Evolutionary conservation across 345 rosid genomes (phyloP), one percentile per base, ranked within the genome.

Genomic region (Brassica incana): DNA sequence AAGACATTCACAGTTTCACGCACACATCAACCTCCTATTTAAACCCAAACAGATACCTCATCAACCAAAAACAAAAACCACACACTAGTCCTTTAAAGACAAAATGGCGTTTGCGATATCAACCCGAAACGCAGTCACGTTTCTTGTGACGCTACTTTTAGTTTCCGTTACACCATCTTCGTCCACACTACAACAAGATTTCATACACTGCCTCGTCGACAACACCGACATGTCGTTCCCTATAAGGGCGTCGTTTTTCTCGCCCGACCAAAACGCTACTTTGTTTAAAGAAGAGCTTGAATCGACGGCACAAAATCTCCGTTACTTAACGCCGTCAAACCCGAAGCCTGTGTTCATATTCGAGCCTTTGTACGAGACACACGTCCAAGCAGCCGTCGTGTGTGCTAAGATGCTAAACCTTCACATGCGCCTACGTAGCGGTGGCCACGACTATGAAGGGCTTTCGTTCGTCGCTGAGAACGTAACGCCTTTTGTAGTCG

Each of bases 361-460:
- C 84, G 85, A 84, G 12, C 93, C 97, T 0, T 7, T 74, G 54
- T 52, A 80, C n/a, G 90, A 85, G 74, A 81, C 88, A 77, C 94
- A 92, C 14, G 88, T 92, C 52, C 95, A 88, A 69, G 88, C 93
- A 1, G 84, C 87, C 20, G 90, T 90, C 35, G 81, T 88, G 20
- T 92, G 97, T 60, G 82, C 89, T 11, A 87, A 83, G 62, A 15
- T 86, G 65, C 85, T 84, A 1, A 65, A 85, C 20, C 33, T 90
- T 54, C 91, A 88, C 54, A 64, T 91, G 3, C 81, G 89, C 59
- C 48, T 88, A 60, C 90, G 92, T 1, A 89, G 94, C 14, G 92
- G 96, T 0, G 97, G 97, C 10, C 96, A 88, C 71, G 94, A 91
- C 78, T 90, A 87, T 20, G 95, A 90, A 81, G 93, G 92, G 14